phyloP scores from a whole-genome alignment of 225 moss, liverwort and hornwort species.

The Polytrichum commune region DNA sequence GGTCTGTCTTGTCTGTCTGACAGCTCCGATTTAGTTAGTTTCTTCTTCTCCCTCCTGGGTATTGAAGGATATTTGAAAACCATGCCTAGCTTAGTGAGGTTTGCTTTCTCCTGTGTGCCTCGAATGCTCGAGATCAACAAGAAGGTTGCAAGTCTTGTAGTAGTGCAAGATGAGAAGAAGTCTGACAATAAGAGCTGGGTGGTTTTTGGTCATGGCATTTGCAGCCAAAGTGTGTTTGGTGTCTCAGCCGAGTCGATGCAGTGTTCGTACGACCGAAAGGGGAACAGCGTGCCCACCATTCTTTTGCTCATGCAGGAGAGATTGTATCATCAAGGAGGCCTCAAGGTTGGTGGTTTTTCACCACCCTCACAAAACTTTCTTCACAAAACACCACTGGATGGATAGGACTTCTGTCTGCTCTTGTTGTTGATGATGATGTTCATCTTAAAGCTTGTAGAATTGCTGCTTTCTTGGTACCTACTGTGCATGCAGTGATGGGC shows the following conservation, averaged over 20 bases:
- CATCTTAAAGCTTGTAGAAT: too few species aligned
- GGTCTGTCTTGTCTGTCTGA: too few species aligned
- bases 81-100: slow-evolving; percentile 28
- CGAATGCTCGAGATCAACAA: slow-evolving; percentile 15
- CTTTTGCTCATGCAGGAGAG: slow-evolving; percentile 92
- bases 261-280: slow-evolving; percentile 80
- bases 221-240: slow-evolving; percentile 94
- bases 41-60: background rate
- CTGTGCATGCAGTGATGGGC: too few species aligned
- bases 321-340: slow-evolving; percentile 84
- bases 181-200: slow-evolving; percentile 13
- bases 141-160: background rate
- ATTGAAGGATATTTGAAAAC: background rate
- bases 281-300: slow-evolving; percentile 95
- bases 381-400: too few species aligned
- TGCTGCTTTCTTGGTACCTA: too few species aligned
- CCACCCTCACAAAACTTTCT: too few species aligned
- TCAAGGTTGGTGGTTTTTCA: slow-evolving; percentile 52
- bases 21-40: background rate
- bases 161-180: slow-evolving; percentile 4
- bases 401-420: too few species aligned
- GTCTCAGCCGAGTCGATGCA: slow-evolving; percentile 99
- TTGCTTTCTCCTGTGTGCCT: slow-evolving; percentile 32
- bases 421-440: too few species aligned
- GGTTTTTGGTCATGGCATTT: slow-evolving; percentile 22